Evolutionary conservation across 306 rosid genomes (phyloP), one percentile per base, ranked within the genome.

Genomic region (Sophora flavescens): DNA sequence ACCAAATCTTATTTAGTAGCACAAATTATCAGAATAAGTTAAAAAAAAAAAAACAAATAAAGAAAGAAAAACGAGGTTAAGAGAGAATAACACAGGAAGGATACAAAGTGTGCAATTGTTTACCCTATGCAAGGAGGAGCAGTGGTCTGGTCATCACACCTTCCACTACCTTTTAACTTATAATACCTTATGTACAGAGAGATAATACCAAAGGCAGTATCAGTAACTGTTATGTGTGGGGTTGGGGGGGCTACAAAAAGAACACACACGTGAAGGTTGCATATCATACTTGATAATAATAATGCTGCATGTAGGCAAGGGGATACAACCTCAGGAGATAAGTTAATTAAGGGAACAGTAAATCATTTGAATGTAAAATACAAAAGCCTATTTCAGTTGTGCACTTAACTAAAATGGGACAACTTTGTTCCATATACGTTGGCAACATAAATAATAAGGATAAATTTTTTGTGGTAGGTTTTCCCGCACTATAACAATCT

Each of bases 161-260:
- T 85, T 87, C 87, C 93, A 47, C 84, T 59, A 75, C 98, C 98
- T 74, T 85, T 94, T 4, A 58, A 78, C 79, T 89, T 92, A 75
- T 92, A 88, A 75, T 82, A 90, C 88, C 97, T 88, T 83, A 97
- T 94, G 96, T 61, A 70, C 14, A 78, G 18, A 60, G 8, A 68
- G 8, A 68, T 12, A 56, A 83, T 30, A 44, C 64, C 74, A 76
- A 58, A 56, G 65, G 60, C 35, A 67, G 50, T 48, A 61, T 75
- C 68, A 81, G 77, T 59, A 60, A 42, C 2, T 38, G 48, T 47
- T 68, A n/a, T n/a, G n/a, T n/a, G n/a, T n/a, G 6, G 12, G 3
- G 12, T n/a, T n/a, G 30, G 2, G 30, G 30, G 6, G 4, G 44
- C 33, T 36, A 5, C 2, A 59, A 16, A 38, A 72, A 30, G 39